Evolutionary conservation across 306 rosid species (phyloP).

Genomic region (Cicer yamashitae): DNA sequence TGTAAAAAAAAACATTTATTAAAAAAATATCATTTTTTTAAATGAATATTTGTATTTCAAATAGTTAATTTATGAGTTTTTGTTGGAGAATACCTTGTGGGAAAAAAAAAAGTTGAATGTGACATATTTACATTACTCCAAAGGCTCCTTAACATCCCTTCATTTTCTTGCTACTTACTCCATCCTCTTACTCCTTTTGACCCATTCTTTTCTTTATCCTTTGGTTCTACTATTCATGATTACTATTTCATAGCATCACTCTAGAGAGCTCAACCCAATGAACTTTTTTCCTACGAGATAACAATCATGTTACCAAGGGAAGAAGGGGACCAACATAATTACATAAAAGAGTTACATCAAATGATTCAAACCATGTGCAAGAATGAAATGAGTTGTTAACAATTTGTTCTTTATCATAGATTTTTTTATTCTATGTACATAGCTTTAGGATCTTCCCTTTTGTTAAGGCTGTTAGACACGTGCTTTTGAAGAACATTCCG

Average conservation of each 20-base stretch:
- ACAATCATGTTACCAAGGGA: slow-evolving; percentile 36
- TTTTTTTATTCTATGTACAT: slow-evolving; percentile 3
- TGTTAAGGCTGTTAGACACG: slow-evolving; percentile 65
- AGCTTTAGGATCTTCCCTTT: slow-evolving; percentile 49
- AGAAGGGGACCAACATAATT: slow-evolving; percentile 42
- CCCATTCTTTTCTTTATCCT: slow-evolving; percentile 24
- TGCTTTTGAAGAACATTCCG: slow-evolving; percentile 51
- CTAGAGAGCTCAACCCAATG: not conserved
- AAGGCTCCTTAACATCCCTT: slow-evolving; percentile 20
- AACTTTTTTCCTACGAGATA: slow-evolving; percentile 23
- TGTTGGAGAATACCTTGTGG: too few relatives aligned
- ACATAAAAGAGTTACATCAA: slow-evolving; percentile 35
- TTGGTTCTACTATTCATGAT: slow-evolving; percentile 26
- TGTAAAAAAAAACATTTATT: too few relatives aligned
- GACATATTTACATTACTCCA: not conserved
- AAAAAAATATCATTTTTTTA: too few relatives aligned
- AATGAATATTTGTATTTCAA: too few relatives aligned
- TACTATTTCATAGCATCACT: slow-evolving; percentile 34
- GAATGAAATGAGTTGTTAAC: slow-evolving; percentile 23
- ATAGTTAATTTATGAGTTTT: too few relatives aligned
- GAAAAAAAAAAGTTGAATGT: not conserved
- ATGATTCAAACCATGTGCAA: slow-evolving; percentile 55
- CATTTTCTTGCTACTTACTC: slow-evolving; percentile 47
- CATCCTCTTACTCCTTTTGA: slow-evolving; percentile 33
- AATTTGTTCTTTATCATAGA: slow-evolving; percentile 10